phyloP scores from a whole-genome alignment of 371 early-diverging fungal species.

The Cokeromyces recurvatus region DNA sequence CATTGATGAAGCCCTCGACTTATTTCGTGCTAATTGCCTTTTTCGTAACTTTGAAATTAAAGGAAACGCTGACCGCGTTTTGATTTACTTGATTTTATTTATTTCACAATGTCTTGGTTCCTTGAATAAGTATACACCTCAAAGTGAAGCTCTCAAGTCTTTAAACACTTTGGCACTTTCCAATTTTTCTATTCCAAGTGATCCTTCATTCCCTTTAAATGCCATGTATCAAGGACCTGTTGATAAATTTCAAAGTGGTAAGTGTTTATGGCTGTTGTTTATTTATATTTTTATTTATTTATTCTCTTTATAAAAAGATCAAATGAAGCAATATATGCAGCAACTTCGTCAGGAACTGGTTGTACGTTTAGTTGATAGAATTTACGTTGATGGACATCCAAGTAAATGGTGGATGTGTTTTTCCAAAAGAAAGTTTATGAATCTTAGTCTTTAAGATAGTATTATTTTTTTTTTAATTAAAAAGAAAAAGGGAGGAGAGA shows the following conservation, averaged over 20 bases:
- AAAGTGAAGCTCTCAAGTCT: constrained; percentile 69
- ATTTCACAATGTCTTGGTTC: constrained; percentile 84
- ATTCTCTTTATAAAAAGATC: constrained; percentile 43
- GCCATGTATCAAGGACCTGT: constrained; percentile 78
- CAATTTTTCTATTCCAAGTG: constrained; percentile 92
- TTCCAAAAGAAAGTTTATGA: constrained; percentile 97
- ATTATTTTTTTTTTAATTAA: too few species aligned
- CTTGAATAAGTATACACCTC: constrained; percentile 56
- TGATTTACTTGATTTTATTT: constrained; percentile 91
- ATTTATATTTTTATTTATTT: background rate
- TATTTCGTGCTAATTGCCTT: constrained; percentile 94
- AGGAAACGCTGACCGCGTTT: constrained; percentile 85
- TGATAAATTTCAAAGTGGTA: constrained; percentile 76
- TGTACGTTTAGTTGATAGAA: constrained; percentile 64
- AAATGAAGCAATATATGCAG: constrained; percentile 79
- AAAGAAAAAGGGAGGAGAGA: too few species aligned
- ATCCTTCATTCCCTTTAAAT: constrained; percentile 87
- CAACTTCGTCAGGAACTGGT: constrained; percentile 91
- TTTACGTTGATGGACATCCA: constrained; percentile 78
- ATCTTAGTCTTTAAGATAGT: constrained; percentile 58
- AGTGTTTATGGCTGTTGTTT: too few species aligned
- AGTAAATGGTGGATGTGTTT: constrained; percentile 99
- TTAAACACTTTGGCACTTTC: constrained; percentile 82
- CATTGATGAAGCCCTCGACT: constrained; percentile 87
- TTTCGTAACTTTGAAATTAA: constrained; percentile 98